Conservation (phyloP, 768 basidiomycete genomes). For the Boletellus ananiceps region DNA sequence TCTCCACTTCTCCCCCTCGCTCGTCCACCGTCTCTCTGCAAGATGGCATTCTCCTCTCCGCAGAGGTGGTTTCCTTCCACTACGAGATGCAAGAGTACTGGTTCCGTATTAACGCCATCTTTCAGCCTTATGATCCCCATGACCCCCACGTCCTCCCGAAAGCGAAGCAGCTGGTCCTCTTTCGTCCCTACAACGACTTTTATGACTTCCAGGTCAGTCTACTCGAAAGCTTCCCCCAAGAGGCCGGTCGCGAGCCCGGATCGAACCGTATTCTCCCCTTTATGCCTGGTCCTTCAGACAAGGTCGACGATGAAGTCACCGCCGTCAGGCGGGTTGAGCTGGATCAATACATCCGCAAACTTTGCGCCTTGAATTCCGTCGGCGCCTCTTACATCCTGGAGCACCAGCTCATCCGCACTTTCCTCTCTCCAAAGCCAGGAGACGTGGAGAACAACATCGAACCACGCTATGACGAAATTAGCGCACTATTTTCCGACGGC, state of each 20-base stretch:
- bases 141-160: constrained; percentile 55
- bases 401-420: constrained; percentile 72
- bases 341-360: constrained; percentile 79
- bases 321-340: constrained; percentile 76
- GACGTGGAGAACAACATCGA: constrained; percentile 71
- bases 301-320: constrained; percentile 82
- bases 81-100: constrained; percentile 94
- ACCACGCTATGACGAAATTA: constrained; percentile 55
- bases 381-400: constrained; percentile 80
- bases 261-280: constrained; percentile 80
- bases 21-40: constrained; percentile 53
- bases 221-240: constrained; percentile 80
- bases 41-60: constrained; percentile 79
- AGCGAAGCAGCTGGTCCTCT: constrained; percentile 79
- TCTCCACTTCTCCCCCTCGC: constrained; percentile 23
- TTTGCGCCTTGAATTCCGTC: constrained; percentile 64
- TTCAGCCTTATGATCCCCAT: constrained; percentile 71
- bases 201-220: constrained; percentile 94
- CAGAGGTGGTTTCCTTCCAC: constrained; percentile 95
- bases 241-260: constrained; percentile 75
- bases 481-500: constrained; percentile 41
- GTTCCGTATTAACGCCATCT: constrained; percentile 91
- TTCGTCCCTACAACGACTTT: constrained; percentile 96
- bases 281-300: constrained; percentile 92
- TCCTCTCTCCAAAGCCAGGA: constrained; percentile 81